Base-by-base conservation (phyloP, 1,284 basidiomycete genomes). In the Rhodotorula sp. region DNA sequence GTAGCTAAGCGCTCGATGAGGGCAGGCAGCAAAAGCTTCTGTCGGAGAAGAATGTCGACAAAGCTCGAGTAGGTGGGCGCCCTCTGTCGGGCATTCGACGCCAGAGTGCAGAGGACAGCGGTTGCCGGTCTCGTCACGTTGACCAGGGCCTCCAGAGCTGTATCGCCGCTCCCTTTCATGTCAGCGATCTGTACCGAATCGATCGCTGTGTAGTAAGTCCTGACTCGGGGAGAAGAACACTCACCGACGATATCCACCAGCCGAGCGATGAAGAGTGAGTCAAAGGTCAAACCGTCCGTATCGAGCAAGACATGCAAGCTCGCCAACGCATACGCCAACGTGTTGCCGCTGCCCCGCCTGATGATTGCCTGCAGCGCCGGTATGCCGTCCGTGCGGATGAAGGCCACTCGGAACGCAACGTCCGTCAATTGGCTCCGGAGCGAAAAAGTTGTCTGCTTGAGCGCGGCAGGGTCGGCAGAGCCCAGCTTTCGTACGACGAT, bases 91-190 rank as follows among this genome's bases (percentile, higher is more conserved):
- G 46, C 42, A 29, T 60, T 51, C 78, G 91, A 89, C 33, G 94
- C 91, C 26, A 95, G 85, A 76, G 89, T 89, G 82, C 92, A 91
- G 70, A 95, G 84, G 69, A 95, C 94, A 57, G 91, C 89, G n/a
- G 93, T 96, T 1, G 95, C 93, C 18, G 95, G 95, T n/a, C 95
- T 88, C 76, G 92, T 91, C 73, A 98, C 90, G 75, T 99, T 99
- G 83, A 95, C 88, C n/a, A 55, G 89, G 87, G 62, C 86, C 84
- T 24, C 88, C 83, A 0, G 89, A 87, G 6, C 90, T 74, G 54
- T n/a, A 14, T 4, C 4, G 49, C 12, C 22, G 55, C 17, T n/a
- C 2, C 6, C 1, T 33, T 0, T 3, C 30, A n/a, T 6, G 6
- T 65, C 37, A 65, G 59, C 17, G n/a, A 14, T 8, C 0, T 0